Conservation (phyloP, 192 early-diverging fungal species). For the Linnemannia hyalina region DNA sequence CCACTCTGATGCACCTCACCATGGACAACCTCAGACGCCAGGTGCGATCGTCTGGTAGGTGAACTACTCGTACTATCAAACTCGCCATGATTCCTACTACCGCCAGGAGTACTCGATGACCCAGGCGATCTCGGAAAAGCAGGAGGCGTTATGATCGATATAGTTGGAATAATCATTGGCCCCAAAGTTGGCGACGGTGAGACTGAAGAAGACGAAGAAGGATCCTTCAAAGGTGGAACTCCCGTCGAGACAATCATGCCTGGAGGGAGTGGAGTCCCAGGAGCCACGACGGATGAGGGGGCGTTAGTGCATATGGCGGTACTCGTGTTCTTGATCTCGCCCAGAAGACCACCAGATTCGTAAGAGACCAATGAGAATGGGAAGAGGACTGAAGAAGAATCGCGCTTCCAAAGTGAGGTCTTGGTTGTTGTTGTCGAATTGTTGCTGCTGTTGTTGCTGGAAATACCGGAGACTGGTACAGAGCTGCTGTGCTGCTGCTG, state of each 20-base stretch:
- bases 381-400: slow-evolving; percentile 25
- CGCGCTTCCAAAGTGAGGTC: slow-evolving; percentile 28
- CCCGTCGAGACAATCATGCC: slow-evolving; percentile 30
- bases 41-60: neutral
- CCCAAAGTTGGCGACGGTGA: neutral
- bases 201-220: neutral
- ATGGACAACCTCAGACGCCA: neutral
- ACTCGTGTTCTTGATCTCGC: slow-evolving; percentile 32
- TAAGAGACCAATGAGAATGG: slow-evolving; percentile 44
- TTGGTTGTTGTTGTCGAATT: neutral
- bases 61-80: neutral
- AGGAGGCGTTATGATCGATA: neutral
- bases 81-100: neutral
- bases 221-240: slow-evolving; percentile 1
- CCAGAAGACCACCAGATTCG: slow-evolving; percentile 38
- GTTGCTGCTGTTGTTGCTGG: neutral
- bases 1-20: neutral
- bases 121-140: neutral
- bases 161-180: neutral
- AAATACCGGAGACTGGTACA: neutral
- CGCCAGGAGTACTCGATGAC: neutral
- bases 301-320: slow-evolving; percentile 28
- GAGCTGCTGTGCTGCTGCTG: neutral
- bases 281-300: slow-evolving; percentile 20
- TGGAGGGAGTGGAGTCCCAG: slow-evolving; percentile 31